phyloP scores from a whole-genome alignment of 352 stramenopile species.

The Phytopythium aichiense region DNA sequence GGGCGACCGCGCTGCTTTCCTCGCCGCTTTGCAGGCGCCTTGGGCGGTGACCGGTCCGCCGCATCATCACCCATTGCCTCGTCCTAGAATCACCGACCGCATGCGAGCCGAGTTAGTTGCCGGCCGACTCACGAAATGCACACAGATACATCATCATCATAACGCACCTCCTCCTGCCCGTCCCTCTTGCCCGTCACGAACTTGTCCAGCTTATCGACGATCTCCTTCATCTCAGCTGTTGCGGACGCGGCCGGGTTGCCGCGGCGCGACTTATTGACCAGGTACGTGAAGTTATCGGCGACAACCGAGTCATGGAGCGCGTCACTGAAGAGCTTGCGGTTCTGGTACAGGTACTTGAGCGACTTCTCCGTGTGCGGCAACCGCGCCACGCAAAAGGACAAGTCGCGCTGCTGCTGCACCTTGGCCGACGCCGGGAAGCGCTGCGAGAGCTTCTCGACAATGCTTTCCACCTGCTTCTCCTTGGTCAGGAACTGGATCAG shows the following conservation, averaged over 20 bases:
- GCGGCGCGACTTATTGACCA: conserved; percentile 65
- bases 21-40: conserved; percentile 1
- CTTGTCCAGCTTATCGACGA: conserved; percentile 65
- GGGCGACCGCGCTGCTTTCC: conserved; percentile 1
- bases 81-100: conserved; percentile 9
- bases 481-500: conserved; percentile 98
- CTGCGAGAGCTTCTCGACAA: conserved; percentile 92
- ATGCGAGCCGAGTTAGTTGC: too few species aligned
- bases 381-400: conserved; percentile 94
- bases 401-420: conserved; percentile 68
- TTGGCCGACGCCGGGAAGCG: conserved; percentile 87
- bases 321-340: conserved; percentile 86
- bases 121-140: not conserved
- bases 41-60: not conserved
- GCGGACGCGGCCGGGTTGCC: conserved; percentile 28
- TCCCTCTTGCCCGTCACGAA: conserved; percentile 48
- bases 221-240: conserved; percentile 69
- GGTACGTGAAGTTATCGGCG: conserved; percentile 85
- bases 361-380: conserved; percentile 94
- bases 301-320: conserved; percentile 91
- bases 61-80: conserved; percentile 7
- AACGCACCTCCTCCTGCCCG: conserved; percentile 44
- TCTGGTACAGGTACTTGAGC: conserved; percentile 90
- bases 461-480: conserved; percentile 88
- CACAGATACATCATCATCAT: too few species aligned